phyloP scores from a whole-genome alignment of 108 stramenopile genomes.

The Cyclostephanos tholiformis region DNA sequence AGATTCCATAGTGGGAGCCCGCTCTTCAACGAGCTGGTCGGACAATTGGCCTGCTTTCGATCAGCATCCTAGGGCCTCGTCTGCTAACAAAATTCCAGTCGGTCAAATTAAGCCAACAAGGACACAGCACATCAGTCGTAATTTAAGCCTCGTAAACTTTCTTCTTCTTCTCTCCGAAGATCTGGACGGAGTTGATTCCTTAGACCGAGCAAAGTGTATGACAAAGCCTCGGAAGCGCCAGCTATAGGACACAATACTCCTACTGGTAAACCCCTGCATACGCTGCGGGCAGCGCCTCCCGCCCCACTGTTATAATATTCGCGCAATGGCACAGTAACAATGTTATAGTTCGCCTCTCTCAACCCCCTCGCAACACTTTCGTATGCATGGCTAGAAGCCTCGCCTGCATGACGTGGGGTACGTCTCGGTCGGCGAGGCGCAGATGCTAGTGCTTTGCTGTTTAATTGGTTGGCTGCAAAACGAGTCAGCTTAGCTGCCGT shows the following conservation, averaged over 20 bases:
- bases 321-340: slow-evolving; percentile 72
- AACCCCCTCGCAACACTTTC: slow-evolving; percentile 73
- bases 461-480: slow-evolving; percentile 62
- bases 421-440: slow-evolving; percentile 49
- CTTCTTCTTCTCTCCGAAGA: slow-evolving; percentile 78
- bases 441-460: slow-evolving; percentile 15
- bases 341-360: slow-evolving; percentile 80
- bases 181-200: slow-evolving; percentile 85
- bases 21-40: background rate
- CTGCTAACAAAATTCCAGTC: background rate
- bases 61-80: slow-evolving; percentile 17
- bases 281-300: slow-evolving; percentile 64
- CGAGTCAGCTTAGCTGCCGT: slow-evolving; percentile 65
- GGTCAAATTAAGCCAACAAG: too few species aligned
- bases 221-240: slow-evolving; percentile 80
- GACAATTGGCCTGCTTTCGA: slow-evolving; percentile 27
- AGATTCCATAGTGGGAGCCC: background rate
- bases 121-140: background rate
- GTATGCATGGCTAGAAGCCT: slow-evolving; percentile 58
- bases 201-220: slow-evolving; percentile 75
- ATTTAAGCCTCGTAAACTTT: slow-evolving; percentile 25
- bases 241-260: slow-evolving; percentile 74
- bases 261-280: slow-evolving; percentile 75
- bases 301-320: slow-evolving; percentile 71
- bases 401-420: slow-evolving; percentile 52